Percentiles rank a stretch among this genome's conserved stretches.
These are phyloP conservation scores for Hortiboletus campestris DNA, from an alignment of 768 basidiomycete genomes.

Conservation along the genomic window DNA sequence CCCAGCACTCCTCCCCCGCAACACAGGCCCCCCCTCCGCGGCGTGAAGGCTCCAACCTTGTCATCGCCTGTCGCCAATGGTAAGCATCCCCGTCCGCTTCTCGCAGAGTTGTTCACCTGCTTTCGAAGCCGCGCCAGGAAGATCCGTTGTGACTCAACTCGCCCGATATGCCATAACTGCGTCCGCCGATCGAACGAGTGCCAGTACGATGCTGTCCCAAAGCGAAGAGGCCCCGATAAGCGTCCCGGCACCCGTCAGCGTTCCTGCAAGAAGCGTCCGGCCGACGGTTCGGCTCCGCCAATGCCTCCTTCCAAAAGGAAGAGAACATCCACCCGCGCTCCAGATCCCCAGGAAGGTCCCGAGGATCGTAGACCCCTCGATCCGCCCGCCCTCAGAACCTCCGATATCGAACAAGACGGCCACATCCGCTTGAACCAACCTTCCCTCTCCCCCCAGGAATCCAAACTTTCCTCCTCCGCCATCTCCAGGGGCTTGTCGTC, in stretches of 20 bases:
- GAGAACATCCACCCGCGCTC: conserved; percentile 34
- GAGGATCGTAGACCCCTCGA: conserved; percentile 30
- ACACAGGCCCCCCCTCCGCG: conserved; percentile 32
- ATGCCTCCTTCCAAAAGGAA: conserved; percentile 55
- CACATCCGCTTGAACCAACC: conserved; percentile 28
- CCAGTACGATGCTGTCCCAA: conserved; percentile 77
- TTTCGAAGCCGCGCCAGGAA: conserved; percentile 74
- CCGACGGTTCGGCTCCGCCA: conserved; percentile 50
- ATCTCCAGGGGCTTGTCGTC: conserved; percentile 28
- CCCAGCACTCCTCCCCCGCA: conserved; percentile 26
- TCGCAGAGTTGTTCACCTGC: conserved; percentile 30
- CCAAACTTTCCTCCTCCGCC: conserved; percentile 30
- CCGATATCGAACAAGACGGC: conserved; percentile 26
- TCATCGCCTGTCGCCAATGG: conserved; percentile 87
- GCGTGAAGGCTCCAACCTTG: conserved; percentile 62
- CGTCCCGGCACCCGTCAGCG: conserved; percentile 80
- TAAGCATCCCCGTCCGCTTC: conserved; percentile 40
- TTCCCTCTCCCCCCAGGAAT: conserved; percentile 32
- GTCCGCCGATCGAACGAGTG: conserved; percentile 73
- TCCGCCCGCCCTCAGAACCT: conserved; percentile 24
- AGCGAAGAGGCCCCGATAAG: conserved; percentile 84
- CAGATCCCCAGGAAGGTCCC: conserved; percentile 32
- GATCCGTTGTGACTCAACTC: conserved; percentile 82
- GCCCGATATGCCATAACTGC: conserved; percentile 82
- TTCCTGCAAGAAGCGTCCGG: conserved; percentile 78